phyloP scores from a whole-genome alignment of 2,329 filamentous ascomycete genomes.

The Penicillium aurantiogriseum region DNA sequence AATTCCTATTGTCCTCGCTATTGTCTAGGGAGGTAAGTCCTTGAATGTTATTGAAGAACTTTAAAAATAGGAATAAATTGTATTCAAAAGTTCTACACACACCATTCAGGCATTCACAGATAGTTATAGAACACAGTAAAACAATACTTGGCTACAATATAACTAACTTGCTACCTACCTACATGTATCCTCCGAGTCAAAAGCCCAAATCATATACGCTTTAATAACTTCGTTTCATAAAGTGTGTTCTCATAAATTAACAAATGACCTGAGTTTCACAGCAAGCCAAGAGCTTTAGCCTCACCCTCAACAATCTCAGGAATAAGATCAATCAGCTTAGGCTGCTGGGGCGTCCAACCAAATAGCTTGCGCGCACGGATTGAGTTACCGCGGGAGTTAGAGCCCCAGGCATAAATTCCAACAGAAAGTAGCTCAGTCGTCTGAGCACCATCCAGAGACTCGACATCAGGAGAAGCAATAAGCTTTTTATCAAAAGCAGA shows the following conservation, averaged over 20 bases:
- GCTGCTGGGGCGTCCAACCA: constrained; percentile 41
- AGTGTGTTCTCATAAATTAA: not conserved
- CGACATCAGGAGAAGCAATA: constrained; percentile 44
- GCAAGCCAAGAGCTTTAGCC: constrained; percentile 37
- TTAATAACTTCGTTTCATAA: not conserved
- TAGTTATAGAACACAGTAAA: not conserved
- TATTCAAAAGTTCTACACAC: not conserved
- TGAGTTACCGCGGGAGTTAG: constrained; percentile 38
- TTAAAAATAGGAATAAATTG: not conserved
- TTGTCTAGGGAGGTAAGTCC: not conserved
- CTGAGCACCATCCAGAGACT: constrained; percentile 33
- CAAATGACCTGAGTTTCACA: constrained; percentile 15
- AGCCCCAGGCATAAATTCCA: constrained; percentile 40
- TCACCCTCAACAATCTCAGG: constrained; percentile 54
- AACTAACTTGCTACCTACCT: not conserved
- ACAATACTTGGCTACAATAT: not conserved
- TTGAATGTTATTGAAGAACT: not conserved
- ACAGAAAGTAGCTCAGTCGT: constrained; percentile 44
- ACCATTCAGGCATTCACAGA: not conserved
- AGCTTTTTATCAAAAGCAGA: constrained; percentile 56
- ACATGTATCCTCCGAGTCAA: not conserved
- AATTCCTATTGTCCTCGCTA: not conserved
- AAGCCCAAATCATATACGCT: too few relatives aligned
- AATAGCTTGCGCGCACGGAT: constrained; percentile 39
- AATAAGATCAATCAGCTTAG: constrained; percentile 54